Evolutionary conservation across 768 basidiomycete genomes (phyloP), one percentile per base, ranked within the genome.

Genomic region (Lentinula boryana): DNA sequence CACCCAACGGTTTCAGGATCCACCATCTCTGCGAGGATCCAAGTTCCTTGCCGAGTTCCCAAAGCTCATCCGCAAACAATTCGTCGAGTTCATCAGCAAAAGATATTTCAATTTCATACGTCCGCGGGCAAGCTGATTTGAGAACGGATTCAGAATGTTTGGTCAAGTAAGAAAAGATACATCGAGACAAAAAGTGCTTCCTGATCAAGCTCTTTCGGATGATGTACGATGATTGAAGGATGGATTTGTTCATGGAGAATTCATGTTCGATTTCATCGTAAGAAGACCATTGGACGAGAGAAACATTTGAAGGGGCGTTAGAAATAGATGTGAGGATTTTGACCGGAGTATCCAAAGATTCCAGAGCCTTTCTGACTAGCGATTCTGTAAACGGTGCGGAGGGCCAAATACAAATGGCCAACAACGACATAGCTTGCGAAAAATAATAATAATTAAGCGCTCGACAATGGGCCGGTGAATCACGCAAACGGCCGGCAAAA

Each of bases 51-150:
- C 82, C 85, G 13, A 98, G 82, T 54, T 97, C 95, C 81, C 87
- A 98, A 36, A 98, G 81, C 61, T 99, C 97, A 72, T 98, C 96
- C 33, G 83, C 73, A 84, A 95, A 90, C 74, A 93, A 77, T 72
- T 98, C 97, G 62, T 97, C 94, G 16, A 99, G 80, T 67, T 99
- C 97, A 72, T 99, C 96, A 3, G 88, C 88, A 70, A 89, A 94
- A 13, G 89, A 86, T 27, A 98, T 78, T 63, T 96, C 92, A 59
- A 97, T 76, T 60, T 90, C 85, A 80, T 87, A 95, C 7, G 93
- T 95, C 63, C 73, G 75, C 13, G 95, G 95, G 13, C 83, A 75
- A 12, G 85, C 80, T 35, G 66, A 67, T 51, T 68, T 74, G 40
- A 98, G 79, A 6, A 75, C 58, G 16, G 89, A 87, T 13, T 77